Conservation (phyloP, 768 basidiomycete genomes). For the Boletus edulis region DNA sequence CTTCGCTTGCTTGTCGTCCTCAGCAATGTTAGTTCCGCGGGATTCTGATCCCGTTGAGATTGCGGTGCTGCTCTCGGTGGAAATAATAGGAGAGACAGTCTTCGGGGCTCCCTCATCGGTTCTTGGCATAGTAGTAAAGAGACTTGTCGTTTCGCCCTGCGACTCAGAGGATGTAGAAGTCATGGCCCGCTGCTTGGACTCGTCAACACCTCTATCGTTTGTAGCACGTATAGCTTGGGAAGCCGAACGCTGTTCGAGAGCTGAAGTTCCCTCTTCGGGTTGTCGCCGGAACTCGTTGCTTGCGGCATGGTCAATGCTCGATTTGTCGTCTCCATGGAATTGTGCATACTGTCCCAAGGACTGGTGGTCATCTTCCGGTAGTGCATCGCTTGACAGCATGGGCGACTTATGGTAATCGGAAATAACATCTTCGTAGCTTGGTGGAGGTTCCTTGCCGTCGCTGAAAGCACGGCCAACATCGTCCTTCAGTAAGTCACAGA, state of each 20-base stretch:
- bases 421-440: conserved; percentile 12
- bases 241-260: background rate
- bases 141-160: too few species aligned
- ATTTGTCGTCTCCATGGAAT: background rate
- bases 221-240: background rate
- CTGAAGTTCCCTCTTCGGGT: background rate
- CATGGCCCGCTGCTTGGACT: background rate
- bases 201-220: background rate
- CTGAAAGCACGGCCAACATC: background rate
- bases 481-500: background rate
- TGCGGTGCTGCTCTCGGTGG: too few species aligned
- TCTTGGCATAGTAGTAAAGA: too few species aligned
- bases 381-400: background rate
- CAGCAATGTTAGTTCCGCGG: background rate
- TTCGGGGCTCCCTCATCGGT: too few species aligned
- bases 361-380: background rate
- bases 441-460: conserved; percentile 7
- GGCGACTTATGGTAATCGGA: background rate
- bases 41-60: background rate
- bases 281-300: background rate
- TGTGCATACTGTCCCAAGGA: background rate
- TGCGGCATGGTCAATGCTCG: background rate
- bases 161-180: background rate
- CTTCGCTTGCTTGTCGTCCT: background rate
- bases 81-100: too few species aligned